Base-by-base conservation (phyloP, 495 filamentous ascomycete genomes). In the Parathielavia hyrcaniae region DNA sequence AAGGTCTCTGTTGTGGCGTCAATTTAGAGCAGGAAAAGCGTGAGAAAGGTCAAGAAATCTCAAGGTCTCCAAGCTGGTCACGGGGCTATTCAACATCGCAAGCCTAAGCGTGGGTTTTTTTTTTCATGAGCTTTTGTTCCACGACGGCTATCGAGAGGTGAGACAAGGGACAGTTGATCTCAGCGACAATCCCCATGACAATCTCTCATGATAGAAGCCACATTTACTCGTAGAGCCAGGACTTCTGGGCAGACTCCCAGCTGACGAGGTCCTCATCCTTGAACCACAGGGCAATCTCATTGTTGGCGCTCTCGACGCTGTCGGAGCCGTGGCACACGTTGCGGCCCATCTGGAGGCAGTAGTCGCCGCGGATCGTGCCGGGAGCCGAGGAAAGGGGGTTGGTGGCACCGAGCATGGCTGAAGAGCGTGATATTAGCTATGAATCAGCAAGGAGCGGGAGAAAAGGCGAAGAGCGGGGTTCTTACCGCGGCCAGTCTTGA, bases 321-420 rank as follows among this genome's bases (percentile, higher is more conserved):
- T 98, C 93, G 76, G 90, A 96, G 72, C 93, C 93, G 83, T 98
- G 93, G 86, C 93, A 97, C 77, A 98, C 89, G 82, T 98, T 98
- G 73, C 93, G 90, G 78, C 93, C 93, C 69, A 93, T 88, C 69
- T 91, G 89, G 49, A 81, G 73, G 62, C 30, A 36, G 73, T 43
- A n/a, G 38, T 53, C 50, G 22, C 91, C 92, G 79, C 93, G 90
- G 79, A 97, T 97, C 77, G 93, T 97, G 71, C 93, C 93, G 52
- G 93, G 93, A 64, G 84, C 82, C 41, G 92, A 96, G 70, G 85
- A 88, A 61, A 91, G 81, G 65, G 93, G 93, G 86, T 98, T 97
- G 78, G 93, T 98, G 78, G 92, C 92, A 78, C 93, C 93, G 71
- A 98, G 88, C 75, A 98, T 81, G 74, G 77, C 83, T 89, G 62